A percentile compares a stretch with the other conserved stretches of the same genome.
Evolutionary conservation across 169 alveolate species (phyloP).

Genomic region (Plasmodium malariae): DNA sequence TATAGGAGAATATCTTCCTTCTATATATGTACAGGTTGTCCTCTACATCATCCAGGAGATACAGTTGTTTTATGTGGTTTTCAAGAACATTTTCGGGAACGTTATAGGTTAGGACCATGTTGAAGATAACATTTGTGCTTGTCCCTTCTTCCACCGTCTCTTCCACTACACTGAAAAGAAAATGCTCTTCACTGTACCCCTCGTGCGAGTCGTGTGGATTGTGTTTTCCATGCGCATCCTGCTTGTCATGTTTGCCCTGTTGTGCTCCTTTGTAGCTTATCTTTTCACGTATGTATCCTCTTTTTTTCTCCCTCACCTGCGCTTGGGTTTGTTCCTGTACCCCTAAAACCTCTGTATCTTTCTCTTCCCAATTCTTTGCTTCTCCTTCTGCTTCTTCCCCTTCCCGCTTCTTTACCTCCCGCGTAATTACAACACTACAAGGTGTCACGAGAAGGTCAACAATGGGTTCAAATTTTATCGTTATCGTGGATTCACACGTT

Average conservation of each 20-base stretch:
- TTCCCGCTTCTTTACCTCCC: background rate
- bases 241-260: background rate
- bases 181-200: slow-evolving; percentile 6
- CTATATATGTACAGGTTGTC: background rate
- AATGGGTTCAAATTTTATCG: slow-evolving; percentile 44
- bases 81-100: background rate
- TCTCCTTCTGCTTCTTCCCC: background rate
- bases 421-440: slow-evolving; percentile 19
- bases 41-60: background rate
- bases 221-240: background rate
- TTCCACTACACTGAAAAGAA: background rate
- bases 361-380: background rate
- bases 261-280: background rate
- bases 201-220: background rate
- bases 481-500: slow-evolving; percentile 12
- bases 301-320: background rate
- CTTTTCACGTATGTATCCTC: background rate
- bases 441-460: slow-evolving; percentile 20
- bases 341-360: background rate
- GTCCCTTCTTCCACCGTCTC: background rate
- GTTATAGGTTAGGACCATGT: slow-evolving; percentile 5
- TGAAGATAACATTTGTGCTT: background rate
- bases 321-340: background rate
- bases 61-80: background rate
- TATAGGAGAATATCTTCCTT: background rate